Conservation (phyloP, 23 red algal species). For the Gracilaria caudata region DNA sequence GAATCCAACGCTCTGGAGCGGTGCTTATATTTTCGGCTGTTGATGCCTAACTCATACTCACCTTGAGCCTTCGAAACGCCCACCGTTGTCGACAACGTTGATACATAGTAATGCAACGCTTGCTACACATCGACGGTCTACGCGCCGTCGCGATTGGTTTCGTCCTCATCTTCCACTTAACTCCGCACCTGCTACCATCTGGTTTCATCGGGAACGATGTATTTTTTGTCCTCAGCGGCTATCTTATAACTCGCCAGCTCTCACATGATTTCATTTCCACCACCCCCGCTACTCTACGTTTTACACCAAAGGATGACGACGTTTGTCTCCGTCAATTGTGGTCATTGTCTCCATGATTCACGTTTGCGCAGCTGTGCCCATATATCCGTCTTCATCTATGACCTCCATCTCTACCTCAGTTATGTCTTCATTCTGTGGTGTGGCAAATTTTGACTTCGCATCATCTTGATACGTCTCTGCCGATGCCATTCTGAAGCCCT, state of each 20-base stretch:
- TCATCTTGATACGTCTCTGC: not conserved
- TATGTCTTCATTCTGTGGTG: not conserved
- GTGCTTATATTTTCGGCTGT: not conserved
- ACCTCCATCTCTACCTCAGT: not conserved
- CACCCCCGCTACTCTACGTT: not conserved
- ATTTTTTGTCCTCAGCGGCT: constrained; percentile 3
- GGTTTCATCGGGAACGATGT: not conserved
- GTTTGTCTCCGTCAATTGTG: not conserved
- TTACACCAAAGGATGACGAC: not conserved
- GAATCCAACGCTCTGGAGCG: not conserved
- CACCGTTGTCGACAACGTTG: not conserved
- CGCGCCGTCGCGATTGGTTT: not conserved
- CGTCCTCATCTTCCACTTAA: not conserved
- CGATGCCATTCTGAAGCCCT: not conserved
- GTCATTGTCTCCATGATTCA: not conserved
- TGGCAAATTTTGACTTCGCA: not conserved
- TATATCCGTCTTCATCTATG: not conserved
- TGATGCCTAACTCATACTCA: no score
- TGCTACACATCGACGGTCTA: not conserved
- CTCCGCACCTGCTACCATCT: not conserved
- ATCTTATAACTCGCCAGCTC: not conserved
- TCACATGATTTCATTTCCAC: not conserved
- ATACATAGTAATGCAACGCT: not conserved
- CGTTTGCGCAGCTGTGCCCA: not conserved
- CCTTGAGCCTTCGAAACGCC: not conserved